A percentile compares a stretch with the other conserved stretches of the same genome.
These are phyloP conservation scores for Anthoceros angustus DNA, from an alignment of 225 moss, liverwort and hornwort genomes.

Conservation along the genomic window DNA sequence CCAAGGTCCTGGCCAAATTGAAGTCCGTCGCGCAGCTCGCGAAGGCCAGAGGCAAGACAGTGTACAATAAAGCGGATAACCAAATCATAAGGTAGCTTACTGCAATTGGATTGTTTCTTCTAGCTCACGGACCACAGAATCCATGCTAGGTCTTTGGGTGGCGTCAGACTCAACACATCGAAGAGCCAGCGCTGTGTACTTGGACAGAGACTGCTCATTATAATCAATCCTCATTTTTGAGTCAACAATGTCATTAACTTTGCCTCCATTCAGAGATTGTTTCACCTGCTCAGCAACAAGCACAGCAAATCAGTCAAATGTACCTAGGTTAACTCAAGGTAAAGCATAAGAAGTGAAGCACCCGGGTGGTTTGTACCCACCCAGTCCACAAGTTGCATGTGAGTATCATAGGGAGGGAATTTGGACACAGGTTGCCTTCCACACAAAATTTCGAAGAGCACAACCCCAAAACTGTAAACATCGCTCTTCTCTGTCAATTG, in stretches of 20 bases:
- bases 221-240: background rate
- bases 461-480: conserved; percentile 69
- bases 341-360: background rate
- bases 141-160: background rate
- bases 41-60: too few species aligned
- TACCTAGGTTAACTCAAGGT: too few species aligned
- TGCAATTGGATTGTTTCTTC: conserved; percentile 1
- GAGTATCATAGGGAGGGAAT: background rate
- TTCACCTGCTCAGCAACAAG: background rate
- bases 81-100: background rate
- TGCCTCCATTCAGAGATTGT: conserved; percentile 1
- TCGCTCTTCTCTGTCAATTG: conserved; percentile 65
- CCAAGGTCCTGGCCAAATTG: too few species aligned
- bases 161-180: background rate
- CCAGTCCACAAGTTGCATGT: conserved; percentile 2
- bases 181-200: conserved; percentile 1
- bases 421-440: conserved; percentile 21
- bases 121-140: background rate
- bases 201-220: background rate
- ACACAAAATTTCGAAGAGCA: conserved; percentile 53
- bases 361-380: background rate
- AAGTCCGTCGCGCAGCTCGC: too few species aligned
- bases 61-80: too few species aligned
- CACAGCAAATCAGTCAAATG: background rate
- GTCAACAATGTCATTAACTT: background rate